Evolutionary conservation across 345 rosid species (phyloP), one percentile per base, ranked within the genome.

Genomic region (Firmiana major): DNA sequence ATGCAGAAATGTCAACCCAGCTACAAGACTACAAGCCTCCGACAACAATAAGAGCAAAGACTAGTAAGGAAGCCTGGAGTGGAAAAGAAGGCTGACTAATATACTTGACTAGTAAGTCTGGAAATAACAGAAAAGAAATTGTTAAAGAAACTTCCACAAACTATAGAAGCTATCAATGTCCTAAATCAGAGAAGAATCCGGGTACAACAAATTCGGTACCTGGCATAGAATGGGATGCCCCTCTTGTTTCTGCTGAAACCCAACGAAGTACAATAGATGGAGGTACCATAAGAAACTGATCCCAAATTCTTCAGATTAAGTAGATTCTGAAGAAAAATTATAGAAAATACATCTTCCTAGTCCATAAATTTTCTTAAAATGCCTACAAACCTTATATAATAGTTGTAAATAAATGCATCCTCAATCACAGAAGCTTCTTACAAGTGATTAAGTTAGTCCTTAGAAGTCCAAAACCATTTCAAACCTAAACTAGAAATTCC

Each of bases 401-500:
- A 17, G 38, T 51, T 60, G 24, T 17, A 74, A 60, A 24, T 45
- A 34, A 53, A 53, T 51, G 43, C 28, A 36, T 0, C 62, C 46
- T 28, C 43, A 53, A 38, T n/a, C 22, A 31, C 59, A 49, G 4
- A 70, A 16, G 21, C 45, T 51, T 51, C 26, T 31, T 31, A 51
- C 15, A 17, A 28, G 9, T 51, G 42, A 51, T 28, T 53, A 53
- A 49, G 55, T 19, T 22, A 19, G 51, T 34, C 43, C 60, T 48
- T 70, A 70, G 16, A 71, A 51, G 22, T 51, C 60, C 9, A 58
- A 60, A 71, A 78, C 22, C 13, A 21, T 28, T 73, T 42, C 73
- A 63, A 49, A 77, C 58, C 17, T 43, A 45, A 31, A 58, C 55
- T 16, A 48, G 24, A 78, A 48, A 63, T 54, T 26, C 46, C 64